phyloP scores from a whole-genome alignment of 1,284 basidiomycete genomes.

The Austroboletus olivaceoglutinosus region DNA sequence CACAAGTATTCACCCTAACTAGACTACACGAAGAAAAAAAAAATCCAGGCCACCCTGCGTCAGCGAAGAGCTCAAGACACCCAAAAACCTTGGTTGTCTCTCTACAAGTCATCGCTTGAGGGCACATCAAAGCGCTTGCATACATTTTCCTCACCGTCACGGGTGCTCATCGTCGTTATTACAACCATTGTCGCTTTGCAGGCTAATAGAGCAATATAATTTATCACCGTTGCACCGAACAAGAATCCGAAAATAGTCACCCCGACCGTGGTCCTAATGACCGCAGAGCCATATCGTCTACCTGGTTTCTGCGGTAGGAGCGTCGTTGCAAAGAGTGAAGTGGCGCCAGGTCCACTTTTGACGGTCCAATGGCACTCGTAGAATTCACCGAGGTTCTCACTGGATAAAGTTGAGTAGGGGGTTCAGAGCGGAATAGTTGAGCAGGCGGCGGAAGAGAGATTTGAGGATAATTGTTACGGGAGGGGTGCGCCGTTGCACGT shows the following conservation, averaged over 20 bases:
- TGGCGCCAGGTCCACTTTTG: conserved; percentile 50
- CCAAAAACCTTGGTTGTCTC: not conserved
- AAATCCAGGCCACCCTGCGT: not conserved
- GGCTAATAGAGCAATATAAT: conserved; percentile 17
- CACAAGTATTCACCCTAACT: conserved; percentile 9
- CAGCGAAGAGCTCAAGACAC: not conserved
- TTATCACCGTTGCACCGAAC: conserved; percentile 25
- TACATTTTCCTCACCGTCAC: conserved; percentile 4
- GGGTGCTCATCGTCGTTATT: conserved; percentile 8
- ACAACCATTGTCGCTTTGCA: conserved; percentile 13
- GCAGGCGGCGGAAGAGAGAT: conserved; percentile 35
- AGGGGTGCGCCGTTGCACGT: conserved; percentile 1
- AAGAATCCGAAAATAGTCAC: conserved; percentile 31
- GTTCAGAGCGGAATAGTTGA: conserved; percentile 30
- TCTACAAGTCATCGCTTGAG: not conserved
- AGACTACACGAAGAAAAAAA: conserved; percentile 17
- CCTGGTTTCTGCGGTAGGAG: conserved; percentile 58
- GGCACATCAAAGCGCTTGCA: conserved; percentile 1
- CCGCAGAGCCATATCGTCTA: conserved; percentile 60
- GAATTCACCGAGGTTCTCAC: conserved; percentile 26
- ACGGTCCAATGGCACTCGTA: conserved; percentile 29
- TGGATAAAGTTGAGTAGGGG: conserved; percentile 32
- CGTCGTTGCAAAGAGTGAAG: conserved; percentile 54
- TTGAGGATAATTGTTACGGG: conserved; percentile 19
- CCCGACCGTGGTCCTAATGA: conserved; percentile 42